These are phyloP conservation scores for Singerocomus rubriflavus DNA, from an alignment of 1,284 basidiomycete species.

Conservation along the genomic window DNA sequence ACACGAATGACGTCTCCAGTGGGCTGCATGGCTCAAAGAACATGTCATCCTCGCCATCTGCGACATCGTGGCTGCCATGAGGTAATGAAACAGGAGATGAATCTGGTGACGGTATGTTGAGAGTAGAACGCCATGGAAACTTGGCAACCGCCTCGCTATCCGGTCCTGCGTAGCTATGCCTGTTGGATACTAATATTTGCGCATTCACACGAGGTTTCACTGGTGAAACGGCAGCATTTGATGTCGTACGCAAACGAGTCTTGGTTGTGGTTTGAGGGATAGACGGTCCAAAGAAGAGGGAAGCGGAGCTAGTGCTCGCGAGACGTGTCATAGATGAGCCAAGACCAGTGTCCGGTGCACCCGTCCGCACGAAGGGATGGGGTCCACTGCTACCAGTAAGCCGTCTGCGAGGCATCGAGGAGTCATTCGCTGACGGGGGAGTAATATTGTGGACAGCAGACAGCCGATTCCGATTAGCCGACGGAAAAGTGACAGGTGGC, in stretches of 20 bases:
- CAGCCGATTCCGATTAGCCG: conserved; percentile 25
- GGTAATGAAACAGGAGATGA: conserved; percentile 42
- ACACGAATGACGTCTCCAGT: conserved; percentile 49
- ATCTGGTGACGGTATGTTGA: conserved; percentile 43
- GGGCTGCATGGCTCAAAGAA: conserved; percentile 48
- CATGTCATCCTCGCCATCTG: conserved; percentile 55
- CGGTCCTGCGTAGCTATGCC: conserved; percentile 60
- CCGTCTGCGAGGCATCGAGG: conserved; percentile 49
- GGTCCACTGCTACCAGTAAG: conserved; percentile 35
- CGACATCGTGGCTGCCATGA: conserved; percentile 22
- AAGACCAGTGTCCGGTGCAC: conserved; percentile 25
- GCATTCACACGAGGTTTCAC: conserved; percentile 7
- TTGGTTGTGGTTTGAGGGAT: conserved; percentile 39
- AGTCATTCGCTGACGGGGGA: conserved; percentile 37
- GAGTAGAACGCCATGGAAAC: conserved; percentile 45
- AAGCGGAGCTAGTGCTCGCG: conserved; percentile 54
- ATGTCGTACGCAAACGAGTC: conserved; percentile 23
- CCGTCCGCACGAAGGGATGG: conserved; percentile 18
- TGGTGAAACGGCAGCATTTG: conserved; percentile 13
- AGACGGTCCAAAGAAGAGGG: conserved; percentile 69
- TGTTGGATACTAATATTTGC: conserved; percentile 40
- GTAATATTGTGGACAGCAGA: conserved; percentile 11
- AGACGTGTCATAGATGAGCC: conserved; percentile 35
- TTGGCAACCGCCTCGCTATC: conserved; percentile 22
- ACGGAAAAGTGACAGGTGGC: conserved; percentile 34